Conservation (phyloP, 139 green algal species). For the Medakamo hakoo region DNA sequence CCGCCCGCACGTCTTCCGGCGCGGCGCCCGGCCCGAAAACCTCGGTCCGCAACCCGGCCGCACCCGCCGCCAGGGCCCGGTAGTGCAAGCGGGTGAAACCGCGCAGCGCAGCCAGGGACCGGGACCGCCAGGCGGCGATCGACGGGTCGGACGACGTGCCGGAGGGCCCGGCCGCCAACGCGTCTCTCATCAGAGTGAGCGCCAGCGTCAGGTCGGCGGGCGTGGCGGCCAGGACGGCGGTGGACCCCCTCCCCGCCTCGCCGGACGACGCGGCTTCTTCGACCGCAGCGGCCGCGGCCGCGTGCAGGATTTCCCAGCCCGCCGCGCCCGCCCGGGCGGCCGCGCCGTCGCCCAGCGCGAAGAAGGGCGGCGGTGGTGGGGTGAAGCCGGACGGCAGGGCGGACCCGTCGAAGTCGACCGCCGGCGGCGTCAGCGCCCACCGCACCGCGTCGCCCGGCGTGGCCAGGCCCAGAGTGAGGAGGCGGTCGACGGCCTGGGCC, state of each 20-base stretch:
- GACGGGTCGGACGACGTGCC: background rate
- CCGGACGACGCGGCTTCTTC: background rate
- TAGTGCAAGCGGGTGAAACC: background rate
- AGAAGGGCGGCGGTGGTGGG: background rate
- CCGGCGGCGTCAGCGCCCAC: slow-evolving; percentile 7
- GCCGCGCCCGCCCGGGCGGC: too few relatives aligned
- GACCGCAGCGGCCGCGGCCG: background rate
- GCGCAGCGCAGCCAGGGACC: background rate
- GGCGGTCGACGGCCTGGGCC: slow-evolving; percentile 41
- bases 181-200: background rate
- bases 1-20: background rate
- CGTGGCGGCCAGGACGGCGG: background rate
- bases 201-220: background rate
- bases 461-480: slow-evolving; percentile 40
- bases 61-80: too few relatives aligned
- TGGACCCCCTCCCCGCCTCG: too few relatives aligned
- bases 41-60: background rate
- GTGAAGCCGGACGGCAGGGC: background rate
- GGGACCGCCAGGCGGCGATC: background rate
- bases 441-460: slow-evolving; percentile 4
- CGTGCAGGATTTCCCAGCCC: background rate
- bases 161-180: background rate
- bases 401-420: background rate
- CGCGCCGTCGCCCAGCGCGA: background rate
- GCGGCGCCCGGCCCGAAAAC: background rate